Evolutionary conservation across 2,329 filamentous ascomycete genomes (phyloP).

Genomic region (Arthrobotrys iridis): DNA sequence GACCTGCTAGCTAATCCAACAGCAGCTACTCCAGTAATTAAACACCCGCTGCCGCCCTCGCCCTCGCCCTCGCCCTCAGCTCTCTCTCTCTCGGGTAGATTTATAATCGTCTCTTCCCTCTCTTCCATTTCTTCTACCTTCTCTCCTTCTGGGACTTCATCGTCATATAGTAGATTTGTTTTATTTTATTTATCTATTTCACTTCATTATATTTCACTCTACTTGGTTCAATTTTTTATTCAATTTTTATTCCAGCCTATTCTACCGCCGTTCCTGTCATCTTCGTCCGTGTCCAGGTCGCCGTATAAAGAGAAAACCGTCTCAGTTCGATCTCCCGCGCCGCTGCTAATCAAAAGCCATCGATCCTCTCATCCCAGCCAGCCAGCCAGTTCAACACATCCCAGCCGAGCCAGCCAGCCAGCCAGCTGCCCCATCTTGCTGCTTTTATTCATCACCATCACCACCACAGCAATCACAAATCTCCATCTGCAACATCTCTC

Average conservation of each 20-base stretch:
- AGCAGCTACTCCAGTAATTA: background rate
- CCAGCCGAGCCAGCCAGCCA: background rate
- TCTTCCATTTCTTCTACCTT: slow-evolving; percentile 3
- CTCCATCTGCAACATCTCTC: background rate
- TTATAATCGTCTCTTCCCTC: slow-evolving; percentile 23
- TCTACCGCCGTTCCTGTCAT: background rate
- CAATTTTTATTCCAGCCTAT: background rate
- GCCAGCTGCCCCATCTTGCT: background rate
- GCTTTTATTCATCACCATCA: background rate
- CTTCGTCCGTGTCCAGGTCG: background rate
- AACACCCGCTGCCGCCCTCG: no score
- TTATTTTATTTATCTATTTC: background rate
- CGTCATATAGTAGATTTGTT: background rate
- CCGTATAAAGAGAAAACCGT: background rate
- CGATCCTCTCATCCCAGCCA: background rate
- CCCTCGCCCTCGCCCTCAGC: slow-evolving; percentile 2
- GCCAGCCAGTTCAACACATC: background rate
- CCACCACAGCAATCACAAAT: background rate
- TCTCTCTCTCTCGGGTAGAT: slow-evolving; percentile 1
- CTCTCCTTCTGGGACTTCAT: background rate
- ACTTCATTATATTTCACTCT: background rate
- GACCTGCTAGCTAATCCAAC: no score
- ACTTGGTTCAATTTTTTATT: background rate
- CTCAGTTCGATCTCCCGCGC: slow-evolving; percentile 4
- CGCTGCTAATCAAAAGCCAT: no score